Evolutionary conservation across 805 yeast genomes (phyloP).

Genomic region (Yarrowia keelungensis): DNA sequence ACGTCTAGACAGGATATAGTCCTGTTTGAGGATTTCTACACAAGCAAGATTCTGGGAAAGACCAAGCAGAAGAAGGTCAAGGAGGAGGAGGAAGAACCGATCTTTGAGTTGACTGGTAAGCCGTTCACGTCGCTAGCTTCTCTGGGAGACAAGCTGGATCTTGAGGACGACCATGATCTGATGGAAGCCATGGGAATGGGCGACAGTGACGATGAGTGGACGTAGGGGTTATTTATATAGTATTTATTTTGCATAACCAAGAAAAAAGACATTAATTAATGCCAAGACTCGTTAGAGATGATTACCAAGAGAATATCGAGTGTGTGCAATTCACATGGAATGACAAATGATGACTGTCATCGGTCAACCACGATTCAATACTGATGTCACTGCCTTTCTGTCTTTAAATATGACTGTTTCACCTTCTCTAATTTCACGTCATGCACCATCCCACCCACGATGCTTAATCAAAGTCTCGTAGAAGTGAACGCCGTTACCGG

Average conservation of each 20-base stretch:
- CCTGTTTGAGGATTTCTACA: slow-evolving; percentile 17
- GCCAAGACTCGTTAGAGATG: too few relatives aligned
- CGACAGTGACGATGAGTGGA: slow-evolving; percentile 18
- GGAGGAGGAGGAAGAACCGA: background rate
- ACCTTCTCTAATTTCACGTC: too few relatives aligned
- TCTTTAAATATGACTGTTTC: too few relatives aligned
- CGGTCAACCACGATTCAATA: too few relatives aligned
- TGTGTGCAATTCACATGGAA: too few relatives aligned
- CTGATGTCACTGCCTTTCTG: too few relatives aligned
- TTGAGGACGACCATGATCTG: slow-evolving; percentile 26
- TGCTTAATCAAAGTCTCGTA: too few relatives aligned
- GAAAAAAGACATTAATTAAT: too few relatives aligned
- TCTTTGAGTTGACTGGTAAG: slow-evolving; percentile 15
- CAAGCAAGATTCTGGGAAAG: background rate
- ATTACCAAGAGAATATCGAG: too few relatives aligned
- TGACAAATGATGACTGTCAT: too few relatives aligned
- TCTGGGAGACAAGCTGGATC: slow-evolving; percentile 10
- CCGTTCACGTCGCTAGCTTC: slow-evolving; percentile 18
- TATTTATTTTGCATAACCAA: background rate
- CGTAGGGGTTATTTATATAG: background rate
- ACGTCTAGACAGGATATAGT: slow-evolving; percentile 2
- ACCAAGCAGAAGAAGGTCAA: background rate
- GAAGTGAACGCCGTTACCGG: too few relatives aligned
- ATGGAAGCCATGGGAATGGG: slow-evolving; percentile 11
- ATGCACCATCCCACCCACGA: too few relatives aligned